Evolutionary conservation across 257 asterid genomes (phyloP), one percentile per base, ranked within the genome.

Genomic region (Fraxinus anomala): DNA sequence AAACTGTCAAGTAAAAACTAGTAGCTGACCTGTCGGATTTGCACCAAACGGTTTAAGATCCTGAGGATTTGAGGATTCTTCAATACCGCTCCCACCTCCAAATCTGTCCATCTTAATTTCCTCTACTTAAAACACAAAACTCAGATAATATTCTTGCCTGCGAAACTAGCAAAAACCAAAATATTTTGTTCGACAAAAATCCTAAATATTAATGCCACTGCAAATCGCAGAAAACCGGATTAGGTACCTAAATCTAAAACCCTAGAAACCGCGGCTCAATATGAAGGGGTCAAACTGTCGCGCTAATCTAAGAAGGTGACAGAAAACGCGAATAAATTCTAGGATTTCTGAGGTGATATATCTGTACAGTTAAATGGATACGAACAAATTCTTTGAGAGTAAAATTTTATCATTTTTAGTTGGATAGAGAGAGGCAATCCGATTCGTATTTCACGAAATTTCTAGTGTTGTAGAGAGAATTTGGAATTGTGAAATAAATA

Each of bases 41-140:
- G 89, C 85, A 82, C 85, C 94, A 69, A 91, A 81, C 17, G 87
- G 88, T 63, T 71, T 79, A 75, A 83, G 93, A 84, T 89, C 88
- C 80, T 85, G 93, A 81, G 72, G 82, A 82, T 83, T 80, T 70
- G 88, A 84, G 37, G 90, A 66, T 65, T 79, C 87, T 23, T 74
- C 76, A 69, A 84, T 70, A 83, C 86, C 80, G n/a, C n/a, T 86
- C 37, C 88, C 91, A 82, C 83, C 92, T 86, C 90, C 90, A 78
- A 84, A 89, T 75, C 86, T 85, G 74, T 94, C 98, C 98, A 90
- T 94, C 44, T 81, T 80, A 74, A 85, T 61, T 79, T 28, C 63
- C 66, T 75, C 66, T 30, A 82, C 79, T 77, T 79, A 23, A 76
- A 76, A 76, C 33, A 67, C 76, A 61, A n/a, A 59, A 72, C 75